These are phyloP conservation scores for Trichophyton equinum DNA, from an alignment of 2,329 filamentous ascomycete genomes.

Conservation along the genomic window DNA sequence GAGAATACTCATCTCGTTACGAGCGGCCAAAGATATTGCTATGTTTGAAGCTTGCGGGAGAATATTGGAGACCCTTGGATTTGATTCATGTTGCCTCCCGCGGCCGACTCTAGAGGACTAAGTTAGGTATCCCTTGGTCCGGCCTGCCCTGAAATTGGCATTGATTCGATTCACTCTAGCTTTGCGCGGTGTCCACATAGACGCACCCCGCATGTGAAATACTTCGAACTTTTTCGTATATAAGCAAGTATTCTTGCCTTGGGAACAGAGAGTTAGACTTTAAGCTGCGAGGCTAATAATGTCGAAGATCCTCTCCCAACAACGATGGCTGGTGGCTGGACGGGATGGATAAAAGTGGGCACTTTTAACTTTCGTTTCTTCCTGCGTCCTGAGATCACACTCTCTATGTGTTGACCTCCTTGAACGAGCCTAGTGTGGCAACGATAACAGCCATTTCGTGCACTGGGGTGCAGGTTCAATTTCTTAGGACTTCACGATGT, in stretches of 20 bases:
- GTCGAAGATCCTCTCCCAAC: background rate
- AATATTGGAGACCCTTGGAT: background rate
- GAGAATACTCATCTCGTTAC: background rate
- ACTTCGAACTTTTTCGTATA: background rate
- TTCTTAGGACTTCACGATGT: background rate
- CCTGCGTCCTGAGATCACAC: background rate
- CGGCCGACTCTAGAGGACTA: background rate
- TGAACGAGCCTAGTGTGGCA: background rate
- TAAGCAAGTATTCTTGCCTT: too few relatives aligned
- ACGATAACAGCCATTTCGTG: background rate
- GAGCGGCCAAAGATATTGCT: background rate
- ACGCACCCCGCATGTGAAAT: background rate
- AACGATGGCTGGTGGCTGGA: background rate
- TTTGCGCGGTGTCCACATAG: background rate
- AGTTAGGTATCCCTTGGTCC: background rate
- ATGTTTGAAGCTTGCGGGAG: background rate
- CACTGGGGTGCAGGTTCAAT: background rate
- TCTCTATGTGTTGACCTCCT: background rate
- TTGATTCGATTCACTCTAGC: background rate
- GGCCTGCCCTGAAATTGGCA: background rate
- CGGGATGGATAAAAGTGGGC: background rate
- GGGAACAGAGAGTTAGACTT: background rate
- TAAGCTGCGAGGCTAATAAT: conserved; percentile 1
- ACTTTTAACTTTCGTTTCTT: conserved; percentile 1
- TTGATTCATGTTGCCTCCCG: too few relatives aligned